These are phyloP conservation scores for Linnemannia zychae DNA, from an alignment of 192 early-diverging fungal species.

Conservation along the genomic window DNA sequence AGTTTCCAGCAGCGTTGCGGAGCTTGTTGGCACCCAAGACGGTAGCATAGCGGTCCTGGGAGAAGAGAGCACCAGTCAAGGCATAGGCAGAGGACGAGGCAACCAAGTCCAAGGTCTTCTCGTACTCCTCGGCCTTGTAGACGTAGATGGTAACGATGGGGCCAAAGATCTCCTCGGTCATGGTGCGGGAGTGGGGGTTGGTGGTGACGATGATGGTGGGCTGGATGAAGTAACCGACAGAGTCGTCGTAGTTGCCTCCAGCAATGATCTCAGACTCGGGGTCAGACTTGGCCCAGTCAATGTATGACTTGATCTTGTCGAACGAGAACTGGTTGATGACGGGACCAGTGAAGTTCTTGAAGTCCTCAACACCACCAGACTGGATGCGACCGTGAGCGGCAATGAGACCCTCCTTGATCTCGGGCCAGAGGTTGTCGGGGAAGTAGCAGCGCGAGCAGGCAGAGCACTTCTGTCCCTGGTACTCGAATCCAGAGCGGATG, in stretches of 20 bases:
- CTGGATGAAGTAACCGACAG: slow-evolving; percentile 89
- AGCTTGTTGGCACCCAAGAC: slow-evolving; percentile 80
- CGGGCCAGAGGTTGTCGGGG: slow-evolving; percentile 83
- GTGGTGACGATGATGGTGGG: slow-evolving; percentile 93
- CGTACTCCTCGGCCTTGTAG: slow-evolving; percentile 80
- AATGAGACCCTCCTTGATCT: slow-evolving; percentile 78
- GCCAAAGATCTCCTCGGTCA: slow-evolving; percentile 98
- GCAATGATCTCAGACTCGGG: slow-evolving; percentile 85
- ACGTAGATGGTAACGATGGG: slow-evolving; percentile 95
- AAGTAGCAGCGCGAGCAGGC: slow-evolving; percentile 94
- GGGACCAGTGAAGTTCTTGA: slow-evolving; percentile 86
- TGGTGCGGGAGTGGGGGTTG: slow-evolving; percentile 84
- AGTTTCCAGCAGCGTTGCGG: slow-evolving; percentile 94
- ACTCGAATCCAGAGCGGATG: slow-evolving; percentile 95
- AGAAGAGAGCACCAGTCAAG: slow-evolving; percentile 93
- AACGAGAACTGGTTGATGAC: slow-evolving; percentile 95
- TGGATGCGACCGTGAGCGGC: slow-evolving; percentile 82
- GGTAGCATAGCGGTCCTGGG: slow-evolving; percentile 85
- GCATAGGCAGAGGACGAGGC: slow-evolving; percentile 88
- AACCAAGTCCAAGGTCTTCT: slow-evolving; percentile 79
- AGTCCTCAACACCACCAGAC: slow-evolving; percentile 87
- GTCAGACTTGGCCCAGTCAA: slow-evolving; percentile 81
- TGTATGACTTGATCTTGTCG: slow-evolving; percentile 93
- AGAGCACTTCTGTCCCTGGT: slow-evolving; percentile 99
- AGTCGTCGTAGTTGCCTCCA: slow-evolving; percentile 91